Conservation (phyloP, 768 basidiomycete species). For the Calocera viscosa region DNA sequence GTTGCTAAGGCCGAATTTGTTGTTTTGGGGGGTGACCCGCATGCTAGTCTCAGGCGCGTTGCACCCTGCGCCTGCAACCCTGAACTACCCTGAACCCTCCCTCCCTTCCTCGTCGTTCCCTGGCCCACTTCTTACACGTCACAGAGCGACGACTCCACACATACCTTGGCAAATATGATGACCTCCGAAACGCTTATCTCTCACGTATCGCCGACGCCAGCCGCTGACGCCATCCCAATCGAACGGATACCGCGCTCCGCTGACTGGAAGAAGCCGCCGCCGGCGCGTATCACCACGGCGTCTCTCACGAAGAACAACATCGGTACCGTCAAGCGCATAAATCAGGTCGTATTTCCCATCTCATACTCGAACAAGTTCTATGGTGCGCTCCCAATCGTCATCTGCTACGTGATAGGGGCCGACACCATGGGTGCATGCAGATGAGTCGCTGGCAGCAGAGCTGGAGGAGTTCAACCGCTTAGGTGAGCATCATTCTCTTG, state of each 20-base stretch:
- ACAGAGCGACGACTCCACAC: not conserved
- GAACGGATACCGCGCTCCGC: not conserved
- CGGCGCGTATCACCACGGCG: constrained; percentile 43
- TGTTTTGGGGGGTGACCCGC: no score
- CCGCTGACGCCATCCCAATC: not conserved
- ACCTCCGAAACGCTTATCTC: not conserved
- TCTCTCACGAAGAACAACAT: constrained; percentile 67
- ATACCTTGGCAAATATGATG: not conserved
- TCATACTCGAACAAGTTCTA: constrained; percentile 85
- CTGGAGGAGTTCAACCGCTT: constrained; percentile 81
- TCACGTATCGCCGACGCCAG: not conserved
- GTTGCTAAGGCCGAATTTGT: no score
- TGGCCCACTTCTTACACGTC: no score
- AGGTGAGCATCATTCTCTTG: constrained; percentile 35
- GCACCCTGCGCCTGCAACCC: no score
- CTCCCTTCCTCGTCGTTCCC: no score
- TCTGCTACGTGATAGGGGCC: not conserved
- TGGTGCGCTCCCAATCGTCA: constrained; percentile 10
- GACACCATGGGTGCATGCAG: constrained; percentile 12
- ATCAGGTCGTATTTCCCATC: constrained; percentile 76
- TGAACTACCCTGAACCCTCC: no score
- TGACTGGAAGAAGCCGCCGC: not conserved
- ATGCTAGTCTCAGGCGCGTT: no score
- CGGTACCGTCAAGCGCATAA: constrained; percentile 47
- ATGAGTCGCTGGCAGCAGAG: constrained; percentile 61